Percentiles rank a stretch among this genome's conserved stretches.
These are phyloP conservation scores for Acaromyces ingoldii DNA, from an alignment of 1,284 basidiomycete species.

Conservation along the genomic window DNA sequence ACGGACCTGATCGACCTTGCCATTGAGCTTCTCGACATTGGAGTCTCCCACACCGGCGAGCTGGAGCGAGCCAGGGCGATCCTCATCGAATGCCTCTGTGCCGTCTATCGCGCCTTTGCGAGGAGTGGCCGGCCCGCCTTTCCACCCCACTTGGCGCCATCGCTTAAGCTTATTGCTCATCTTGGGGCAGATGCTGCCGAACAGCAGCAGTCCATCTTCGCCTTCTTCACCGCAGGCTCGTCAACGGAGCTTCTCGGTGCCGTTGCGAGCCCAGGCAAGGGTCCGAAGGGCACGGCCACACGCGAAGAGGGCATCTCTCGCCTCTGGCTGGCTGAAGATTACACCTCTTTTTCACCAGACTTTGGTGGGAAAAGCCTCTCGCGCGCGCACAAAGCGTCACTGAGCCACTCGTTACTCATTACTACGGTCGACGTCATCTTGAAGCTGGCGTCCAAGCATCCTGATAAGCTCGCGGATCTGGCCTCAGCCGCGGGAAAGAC, in stretches of 20 bases:
- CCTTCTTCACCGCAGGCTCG: neutral
- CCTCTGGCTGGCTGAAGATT: slow-evolving; percentile 14
- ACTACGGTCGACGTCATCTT: neutral
- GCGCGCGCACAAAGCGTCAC: neutral
- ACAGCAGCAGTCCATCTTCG: neutral
- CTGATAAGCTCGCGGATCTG: neutral
- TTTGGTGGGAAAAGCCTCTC: neutral
- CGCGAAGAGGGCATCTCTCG: slow-evolving; percentile 7
- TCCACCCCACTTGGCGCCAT: neutral
- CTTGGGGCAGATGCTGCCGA: neutral
- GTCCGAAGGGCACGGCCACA: neutral
- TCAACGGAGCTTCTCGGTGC: too few species aligned
- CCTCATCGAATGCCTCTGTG: neutral
- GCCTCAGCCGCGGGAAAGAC: too few species aligned
- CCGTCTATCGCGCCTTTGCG: neutral
- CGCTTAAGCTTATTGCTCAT: neutral
- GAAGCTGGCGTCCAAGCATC: neutral
- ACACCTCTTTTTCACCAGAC: slow-evolving; percentile 4
- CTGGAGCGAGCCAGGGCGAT: neutral
- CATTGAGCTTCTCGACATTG: neutral
- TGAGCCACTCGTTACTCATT: slow-evolving; percentile 2
- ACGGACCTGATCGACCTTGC: slow-evolving; percentile 4
- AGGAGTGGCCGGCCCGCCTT: neutral
- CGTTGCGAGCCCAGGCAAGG: neutral
- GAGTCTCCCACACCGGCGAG: neutral